phyloP scores from a whole-genome alignment of 352 stramenopile species.

The Globisporangium nodosum region DNA sequence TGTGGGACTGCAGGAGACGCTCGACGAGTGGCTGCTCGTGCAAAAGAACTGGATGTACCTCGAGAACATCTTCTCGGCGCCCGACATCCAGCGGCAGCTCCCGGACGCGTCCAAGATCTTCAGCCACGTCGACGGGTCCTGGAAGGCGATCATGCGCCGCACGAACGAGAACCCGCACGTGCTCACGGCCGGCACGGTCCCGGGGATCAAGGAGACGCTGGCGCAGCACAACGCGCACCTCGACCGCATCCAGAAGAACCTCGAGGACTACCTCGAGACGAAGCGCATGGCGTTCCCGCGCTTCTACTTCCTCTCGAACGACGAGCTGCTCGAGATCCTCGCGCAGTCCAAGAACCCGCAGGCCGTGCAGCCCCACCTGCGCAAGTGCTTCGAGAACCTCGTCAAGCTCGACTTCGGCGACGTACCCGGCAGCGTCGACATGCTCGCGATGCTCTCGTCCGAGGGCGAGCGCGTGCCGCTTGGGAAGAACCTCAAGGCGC shows the following conservation, averaged over 20 bases:
- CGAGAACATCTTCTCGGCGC: constrained; percentile 84
- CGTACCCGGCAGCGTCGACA: constrained; percentile 82
- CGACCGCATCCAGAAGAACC: constrained; percentile 89
- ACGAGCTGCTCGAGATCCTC: constrained; percentile 93
- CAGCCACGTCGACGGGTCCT: constrained; percentile 85
- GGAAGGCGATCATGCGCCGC: constrained; percentile 89
- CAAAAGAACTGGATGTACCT: constrained; percentile 90
- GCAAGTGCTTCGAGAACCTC: constrained; percentile 93
- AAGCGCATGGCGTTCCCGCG: constrained; percentile 90
- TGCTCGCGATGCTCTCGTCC: constrained; percentile 91
- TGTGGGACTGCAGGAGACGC: constrained; percentile 75
- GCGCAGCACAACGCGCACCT: constrained; percentile 82
- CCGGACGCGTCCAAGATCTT: constrained; percentile 90
- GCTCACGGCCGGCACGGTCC: constrained; percentile 72
- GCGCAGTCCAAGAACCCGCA: constrained; percentile 94
- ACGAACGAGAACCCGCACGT: constrained; percentile 86
- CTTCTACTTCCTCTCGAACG: constrained; percentile 96
- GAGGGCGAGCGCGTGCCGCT: constrained; percentile 87
- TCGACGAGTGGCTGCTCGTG: constrained; percentile 86
- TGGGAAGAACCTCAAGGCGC: constrained; percentile 91
- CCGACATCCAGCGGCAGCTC: constrained; percentile 90
- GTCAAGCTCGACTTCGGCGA: constrained; percentile 80
- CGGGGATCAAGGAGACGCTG: constrained; percentile 78
- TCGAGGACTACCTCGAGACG: constrained; percentile 91
- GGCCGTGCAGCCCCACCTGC: constrained; percentile 90